These are phyloP conservation scores for Kazachstania psychrophila DNA, from an alignment of 805 yeast species.

Conservation along the genomic window DNA sequence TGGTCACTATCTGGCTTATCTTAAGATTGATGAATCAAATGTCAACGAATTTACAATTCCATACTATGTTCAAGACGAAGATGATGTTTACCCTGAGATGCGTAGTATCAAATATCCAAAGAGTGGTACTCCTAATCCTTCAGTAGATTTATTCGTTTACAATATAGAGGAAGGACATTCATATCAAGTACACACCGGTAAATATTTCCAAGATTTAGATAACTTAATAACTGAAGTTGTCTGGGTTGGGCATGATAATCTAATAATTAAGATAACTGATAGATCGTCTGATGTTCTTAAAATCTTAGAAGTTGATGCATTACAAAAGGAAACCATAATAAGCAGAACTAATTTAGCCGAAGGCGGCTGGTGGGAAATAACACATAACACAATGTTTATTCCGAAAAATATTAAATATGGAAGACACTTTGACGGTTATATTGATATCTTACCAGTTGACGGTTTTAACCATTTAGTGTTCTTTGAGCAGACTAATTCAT, in stretches of 20 bases:
- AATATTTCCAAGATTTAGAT: slow-evolving; percentile 31
- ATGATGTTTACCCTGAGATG: slow-evolving; percentile 51
- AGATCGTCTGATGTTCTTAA: slow-evolving; percentile 60
- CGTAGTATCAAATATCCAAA: slow-evolving; percentile 69
- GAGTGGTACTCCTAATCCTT: slow-evolving; percentile 71
- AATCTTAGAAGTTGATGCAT: slow-evolving; percentile 45
- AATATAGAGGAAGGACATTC: slow-evolving; percentile 26
- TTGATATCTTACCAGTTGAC: slow-evolving; percentile 61
- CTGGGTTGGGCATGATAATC: slow-evolving; percentile 53
- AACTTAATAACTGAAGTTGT: slow-evolving; percentile 55
- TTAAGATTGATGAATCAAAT: slow-evolving; percentile 61
- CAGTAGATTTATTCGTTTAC: slow-evolving; percentile 45
- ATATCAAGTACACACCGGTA: slow-evolving; percentile 36
- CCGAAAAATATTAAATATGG: slow-evolving; percentile 40
- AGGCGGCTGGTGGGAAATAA: slow-evolving; percentile 72
- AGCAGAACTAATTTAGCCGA: slow-evolving; percentile 42
- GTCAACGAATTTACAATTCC: slow-evolving; percentile 71
- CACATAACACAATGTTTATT: slow-evolving; percentile 50
- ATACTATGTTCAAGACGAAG: slow-evolving; percentile 53
- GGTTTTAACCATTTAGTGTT: slow-evolving; percentile 75
- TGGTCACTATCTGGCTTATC: slow-evolving; percentile 54
- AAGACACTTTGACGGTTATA: slow-evolving; percentile 56
- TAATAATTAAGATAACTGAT: slow-evolving; percentile 50
- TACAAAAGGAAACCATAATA: slow-evolving; percentile 28
- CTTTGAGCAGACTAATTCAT: slow-evolving; percentile 58